Base-by-base conservation (phyloP, 2,329 filamentous ascomycete species). In the Colletotrichum cuscutae region DNA sequence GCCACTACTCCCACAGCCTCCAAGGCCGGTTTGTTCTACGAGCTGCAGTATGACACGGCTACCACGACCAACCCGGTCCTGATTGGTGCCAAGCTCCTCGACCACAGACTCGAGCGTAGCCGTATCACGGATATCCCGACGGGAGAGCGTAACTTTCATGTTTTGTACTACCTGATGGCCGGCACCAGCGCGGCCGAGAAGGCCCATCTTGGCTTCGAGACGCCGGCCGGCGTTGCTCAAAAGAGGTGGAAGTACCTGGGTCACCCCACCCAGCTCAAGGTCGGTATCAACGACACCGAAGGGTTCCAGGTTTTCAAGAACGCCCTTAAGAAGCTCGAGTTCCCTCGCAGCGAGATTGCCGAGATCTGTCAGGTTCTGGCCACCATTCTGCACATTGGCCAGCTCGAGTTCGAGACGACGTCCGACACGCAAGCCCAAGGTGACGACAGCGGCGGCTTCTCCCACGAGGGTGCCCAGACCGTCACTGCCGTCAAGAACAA, bases 291-390 rank as follows among this genome's bases (percentile, higher is more conserved):
- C 79, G 97, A 99, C 79, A 89, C 93, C 1, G 95, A 98, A 79
- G 97, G 96, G 5, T 99, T 99, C 82, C 94, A 97, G 80, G 92
- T 98, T 65, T 98, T 99, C 88, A 98, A 98, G 86, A 98, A 94
- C 1, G 97, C 97, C 1, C 86, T 99, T 61, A 90, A 95, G 76
- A 98, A 97, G 82, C 89, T 99, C 15, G 97, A 98, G 82, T 98
- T 99, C 75, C 94, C 96, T 4, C 90, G 95, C 67, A 92, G 93
- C 73, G 97, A 98, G 78, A 98, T 99, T 79, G 97, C 97, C 52
- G 96, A 98, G 81, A 95, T 99, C 68, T 99, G 97, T 82, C 97
- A 99, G 84, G 90, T 98, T 61, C 87, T 99, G 65, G 97, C 97
- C 37, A 92, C 91, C 77, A 98, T 99, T 76, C 88, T 99, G n/a